Conservation (phyloP, 148 eudicot genomes). For the Fallopia convolvulus region DNA sequence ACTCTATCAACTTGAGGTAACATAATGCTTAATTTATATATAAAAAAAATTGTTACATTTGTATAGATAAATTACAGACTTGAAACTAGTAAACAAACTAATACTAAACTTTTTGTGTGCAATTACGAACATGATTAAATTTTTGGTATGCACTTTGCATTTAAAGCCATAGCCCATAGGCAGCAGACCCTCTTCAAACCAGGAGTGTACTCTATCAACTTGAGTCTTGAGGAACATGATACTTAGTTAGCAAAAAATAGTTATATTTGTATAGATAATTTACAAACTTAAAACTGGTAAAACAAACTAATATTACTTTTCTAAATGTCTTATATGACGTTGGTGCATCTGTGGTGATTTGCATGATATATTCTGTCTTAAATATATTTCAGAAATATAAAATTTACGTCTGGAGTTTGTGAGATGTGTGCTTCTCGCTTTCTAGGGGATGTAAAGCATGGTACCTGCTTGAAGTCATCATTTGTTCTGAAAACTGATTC, state of each 20-base stretch:
- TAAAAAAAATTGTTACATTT: not conserved
- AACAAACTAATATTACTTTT: not conserved
- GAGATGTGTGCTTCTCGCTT: not conserved
- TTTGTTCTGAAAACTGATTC: slow-evolving; percentile 84
- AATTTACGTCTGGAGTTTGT: not conserved
- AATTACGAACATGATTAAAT: too few relatives aligned
- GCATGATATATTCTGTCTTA: not conserved
- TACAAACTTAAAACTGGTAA: not conserved
- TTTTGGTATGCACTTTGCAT: not conserved
- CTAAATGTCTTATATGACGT: not conserved
- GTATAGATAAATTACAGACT: not conserved
- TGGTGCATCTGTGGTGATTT: not conserved
- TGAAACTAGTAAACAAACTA: not conserved
- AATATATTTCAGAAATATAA: not conserved
- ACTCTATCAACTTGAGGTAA: not conserved
- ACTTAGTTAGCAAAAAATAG: not conserved
- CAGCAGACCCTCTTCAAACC: not conserved
- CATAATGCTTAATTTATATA: not conserved
- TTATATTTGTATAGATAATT: not conserved
- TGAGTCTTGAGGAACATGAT: not conserved
- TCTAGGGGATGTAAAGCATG: not conserved
- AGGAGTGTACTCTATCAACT: not conserved
- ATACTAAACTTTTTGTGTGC: too few relatives aligned
- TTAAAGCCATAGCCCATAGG: not conserved
- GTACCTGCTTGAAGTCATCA: slow-evolving; percentile 93